Percentiles rank a stretch among this genome's conserved stretches.
phyloP scores from a whole-genome alignment of 164 flowering plant genomes.

The Chloranthus sessilifolius region DNA sequence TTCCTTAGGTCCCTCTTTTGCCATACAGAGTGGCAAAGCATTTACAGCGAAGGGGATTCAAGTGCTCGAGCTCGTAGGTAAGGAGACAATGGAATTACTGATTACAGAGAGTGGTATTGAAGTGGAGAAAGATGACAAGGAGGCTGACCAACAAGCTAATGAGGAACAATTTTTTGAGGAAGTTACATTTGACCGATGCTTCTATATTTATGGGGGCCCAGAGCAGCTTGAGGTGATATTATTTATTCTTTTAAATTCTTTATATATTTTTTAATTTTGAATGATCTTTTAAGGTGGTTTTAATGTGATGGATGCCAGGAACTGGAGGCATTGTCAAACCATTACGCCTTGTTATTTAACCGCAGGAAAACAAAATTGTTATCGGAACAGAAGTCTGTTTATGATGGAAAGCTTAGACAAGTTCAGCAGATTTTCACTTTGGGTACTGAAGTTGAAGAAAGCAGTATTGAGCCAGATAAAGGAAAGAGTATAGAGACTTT shows the following conservation, averaged over 20 bases:
- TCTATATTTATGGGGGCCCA: constrained; percentile 99
- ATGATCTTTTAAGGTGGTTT: constrained; percentile 10
- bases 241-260: constrained; percentile 8
- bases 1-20: constrained; percentile 12
- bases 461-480: constrained; percentile 44
- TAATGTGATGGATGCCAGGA: constrained; percentile 45
- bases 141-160: constrained; percentile 26
- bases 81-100: constrained; percentile 90
- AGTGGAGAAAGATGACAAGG: constrained; percentile 48
- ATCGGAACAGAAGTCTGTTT: constrained; percentile 66
- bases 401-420: constrained; percentile 76
- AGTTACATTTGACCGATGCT: constrained; percentile 87
- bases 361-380: constrained; percentile 79
- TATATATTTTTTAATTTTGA: constrained; percentile 1
- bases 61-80: constrained; percentile 87
- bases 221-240: constrained; percentile 85
- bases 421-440: constrained; percentile 72
- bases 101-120: constrained; percentile 83
- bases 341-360: constrained; percentile 70
- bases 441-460: constrained; percentile 49
- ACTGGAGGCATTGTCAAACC: constrained; percentile 90
- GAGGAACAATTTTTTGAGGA: constrained; percentile 82
- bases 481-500: constrained; percentile 75
- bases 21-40: constrained; percentile 79
- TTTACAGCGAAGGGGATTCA: constrained; percentile 89